Base-by-base conservation (phyloP, 495 filamentous ascomycete genomes). In the Thozetella sp. region DNA sequence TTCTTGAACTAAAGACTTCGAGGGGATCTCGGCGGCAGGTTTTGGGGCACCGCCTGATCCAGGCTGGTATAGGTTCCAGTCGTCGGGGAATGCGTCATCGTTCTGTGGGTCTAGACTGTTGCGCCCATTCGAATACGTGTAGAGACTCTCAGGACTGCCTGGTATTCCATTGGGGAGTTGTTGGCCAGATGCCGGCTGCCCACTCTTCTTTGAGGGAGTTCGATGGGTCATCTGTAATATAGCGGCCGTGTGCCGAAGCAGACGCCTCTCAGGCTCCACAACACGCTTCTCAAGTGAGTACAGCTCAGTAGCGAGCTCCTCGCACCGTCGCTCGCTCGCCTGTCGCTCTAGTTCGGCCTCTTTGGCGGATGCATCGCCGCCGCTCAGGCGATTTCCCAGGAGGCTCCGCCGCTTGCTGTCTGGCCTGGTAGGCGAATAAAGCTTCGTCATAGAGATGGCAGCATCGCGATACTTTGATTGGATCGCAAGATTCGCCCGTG, bases 381-480 rank as follows among this genome's bases (percentile, higher is more conserved):
- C 60, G 60, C 76, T 81, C 26, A 74, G 69, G 50, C 72, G 76
- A 64, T 73, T 79, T 13, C 83, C 82, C 50, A 87, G 75, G 2
- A 87, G 68, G 56, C 86, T 89, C 57, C 79, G 76, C 37, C 73
- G 69, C 64, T 74, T 81, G 53, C 61, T 73, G 40, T 71, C 79
- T 23, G 60, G 65, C 58, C 40, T 72, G 3, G 70, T 63, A 1
- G 74, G 73, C 22, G 83, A 84, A 67, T 96, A 90, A 24, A 99
- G 76, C 63, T 90, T 82, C 48, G 86, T 87, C 69, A 99, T 87
- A 17, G 91, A 95, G 59, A 88, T 81, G 12, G 96, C 93, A 0
- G 95, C 96, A 81, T 97, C 94, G 59, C 92, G 88, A 58, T 97
- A 88, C 74, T 97, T 98, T 22, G 86, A 91, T 68, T 99, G 95